phyloP scores from a whole-genome alignment of 148 eudicot genomes.

The Camellia lanceoleosa region DNA sequence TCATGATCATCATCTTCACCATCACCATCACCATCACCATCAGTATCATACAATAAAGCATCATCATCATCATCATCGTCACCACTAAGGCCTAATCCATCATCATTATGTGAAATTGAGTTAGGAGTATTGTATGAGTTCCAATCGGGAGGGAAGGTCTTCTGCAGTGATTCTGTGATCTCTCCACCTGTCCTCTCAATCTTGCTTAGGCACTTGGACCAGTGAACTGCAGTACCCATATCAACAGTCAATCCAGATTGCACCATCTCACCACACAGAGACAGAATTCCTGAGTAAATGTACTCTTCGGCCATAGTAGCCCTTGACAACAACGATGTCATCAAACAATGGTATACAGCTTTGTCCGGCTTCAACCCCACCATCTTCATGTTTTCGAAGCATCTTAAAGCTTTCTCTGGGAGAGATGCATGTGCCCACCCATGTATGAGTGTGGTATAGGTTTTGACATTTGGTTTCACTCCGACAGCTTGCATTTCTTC shows the following conservation, averaged over 20 bases:
- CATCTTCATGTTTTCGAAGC: conserved; percentile 72
- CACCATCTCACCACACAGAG: conserved; percentile 69
- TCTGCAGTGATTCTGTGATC: conserved; percentile 89
- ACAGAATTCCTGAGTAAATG: conserved; percentile 59
- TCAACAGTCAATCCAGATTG: conserved; percentile 70
- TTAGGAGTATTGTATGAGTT: conserved; percentile 38
- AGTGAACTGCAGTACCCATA: conserved; percentile 97
- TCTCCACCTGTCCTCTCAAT: conserved; percentile 79
- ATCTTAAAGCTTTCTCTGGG: conserved; percentile 84
- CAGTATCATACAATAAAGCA: conserved; percentile 21
- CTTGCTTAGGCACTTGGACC: conserved; percentile 87
- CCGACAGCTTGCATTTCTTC: conserved; percentile 78
- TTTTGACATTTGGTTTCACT: conserved; percentile 80
- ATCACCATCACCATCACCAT: conserved; percentile 34
- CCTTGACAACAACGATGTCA: conserved; percentile 83
- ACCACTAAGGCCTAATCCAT: conserved; percentile 27
- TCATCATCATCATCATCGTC: conserved; percentile 21
- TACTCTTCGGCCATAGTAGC: conserved; percentile 91
- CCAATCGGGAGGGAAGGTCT: conserved; percentile 97
- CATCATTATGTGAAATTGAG: conserved; percentile 26
- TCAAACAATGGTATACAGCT: conserved; percentile 91
- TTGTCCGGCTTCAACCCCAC: conserved; percentile 78
- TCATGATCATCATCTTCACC: conserved; percentile 28
- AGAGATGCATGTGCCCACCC: conserved; percentile 97
- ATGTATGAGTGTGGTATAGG: conserved; percentile 83